phyloP scores from a whole-genome alignment of 2,329 filamentous ascomycete species.

The Septoria linicola region DNA sequence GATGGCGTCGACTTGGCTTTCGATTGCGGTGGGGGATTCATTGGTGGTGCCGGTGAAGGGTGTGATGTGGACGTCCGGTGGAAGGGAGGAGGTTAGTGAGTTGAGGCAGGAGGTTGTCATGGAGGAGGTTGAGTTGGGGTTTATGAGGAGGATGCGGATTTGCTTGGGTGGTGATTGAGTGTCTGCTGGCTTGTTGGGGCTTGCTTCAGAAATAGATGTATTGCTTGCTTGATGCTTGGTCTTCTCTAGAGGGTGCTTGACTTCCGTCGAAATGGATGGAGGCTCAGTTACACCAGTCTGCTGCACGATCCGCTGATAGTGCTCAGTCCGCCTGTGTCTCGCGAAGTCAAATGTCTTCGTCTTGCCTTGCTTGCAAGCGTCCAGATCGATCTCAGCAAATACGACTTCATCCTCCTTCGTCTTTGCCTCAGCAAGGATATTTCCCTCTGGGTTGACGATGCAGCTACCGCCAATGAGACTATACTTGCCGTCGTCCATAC shows the following conservation, averaged over 20 bases:
- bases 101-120: conserved; percentile 52
- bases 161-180: conserved; percentile 1
- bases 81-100: conserved; percentile 46
- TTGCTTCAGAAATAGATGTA: too few relatives aligned
- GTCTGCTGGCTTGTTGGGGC: too few relatives aligned
- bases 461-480: conserved; percentile 49
- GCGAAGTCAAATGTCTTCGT: conserved; percentile 46
- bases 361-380: conserved; percentile 47
- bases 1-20: conserved; percentile 52
- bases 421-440: conserved; percentile 48
- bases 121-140: conserved; percentile 49
- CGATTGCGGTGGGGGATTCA: conserved; percentile 52
- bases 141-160: conserved; percentile 49
- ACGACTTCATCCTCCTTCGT: conserved; percentile 51
- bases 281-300: conserved; percentile 40
- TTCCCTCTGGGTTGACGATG: conserved; percentile 50
- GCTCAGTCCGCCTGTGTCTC: conserved; percentile 44
- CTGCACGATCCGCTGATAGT: conserved; percentile 35
- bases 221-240: neutral
- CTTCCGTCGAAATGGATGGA: conserved; percentile 5
- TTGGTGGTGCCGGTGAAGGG: conserved; percentile 53
- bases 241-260: neutral
- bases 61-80: conserved; percentile 49
- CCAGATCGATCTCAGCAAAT: conserved; percentile 51
- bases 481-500: conserved; percentile 50